A percentile compares a stretch with the other conserved stretches of the same genome.
phyloP scores from a whole-genome alignment of 805 yeast genomes.

The Candida tibetensis region DNA sequence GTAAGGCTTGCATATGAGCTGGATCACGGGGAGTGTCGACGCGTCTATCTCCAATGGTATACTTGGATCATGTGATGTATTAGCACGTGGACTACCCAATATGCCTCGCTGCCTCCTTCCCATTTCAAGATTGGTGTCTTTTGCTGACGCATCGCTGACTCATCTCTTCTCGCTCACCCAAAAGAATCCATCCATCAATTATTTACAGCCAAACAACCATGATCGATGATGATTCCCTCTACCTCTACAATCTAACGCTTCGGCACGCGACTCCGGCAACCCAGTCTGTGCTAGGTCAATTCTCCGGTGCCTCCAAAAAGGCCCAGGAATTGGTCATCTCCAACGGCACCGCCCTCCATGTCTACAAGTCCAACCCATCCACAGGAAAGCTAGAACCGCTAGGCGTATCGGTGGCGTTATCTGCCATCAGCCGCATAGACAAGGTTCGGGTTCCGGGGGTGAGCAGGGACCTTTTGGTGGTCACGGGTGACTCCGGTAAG shows the following conservation, averaged over 20 bases:
- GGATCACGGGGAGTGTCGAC: too few species aligned
- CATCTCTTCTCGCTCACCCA: too few species aligned
- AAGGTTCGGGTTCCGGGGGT: conserved; percentile 54
- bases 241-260: conserved; percentile 71
- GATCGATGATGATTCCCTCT: conserved; percentile 32
- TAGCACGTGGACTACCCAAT: too few species aligned
- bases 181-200: too few species aligned
- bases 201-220: neutral
- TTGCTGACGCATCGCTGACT: neutral
- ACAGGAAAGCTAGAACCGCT: conserved; percentile 53
- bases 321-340: conserved; percentile 64
- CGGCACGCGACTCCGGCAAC: conserved; percentile 54
- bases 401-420: conserved; percentile 49
- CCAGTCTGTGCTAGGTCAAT: conserved; percentile 64
- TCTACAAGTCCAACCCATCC: conserved; percentile 50
- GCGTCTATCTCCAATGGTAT: too few species aligned
- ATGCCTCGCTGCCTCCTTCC: too few species aligned
- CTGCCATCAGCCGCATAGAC: conserved; percentile 52
- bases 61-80: too few species aligned
- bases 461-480: conserved; percentile 53
- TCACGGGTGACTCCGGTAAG: conserved; percentile 81
- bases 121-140: too few species aligned
- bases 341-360: conserved; percentile 51
- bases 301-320: conserved; percentile 46
- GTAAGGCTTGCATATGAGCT: too few species aligned